Evolutionary conservation across 2,329 filamentous ascomycete species (phyloP).

Genomic region (Trichophyton verrucosum): DNA sequence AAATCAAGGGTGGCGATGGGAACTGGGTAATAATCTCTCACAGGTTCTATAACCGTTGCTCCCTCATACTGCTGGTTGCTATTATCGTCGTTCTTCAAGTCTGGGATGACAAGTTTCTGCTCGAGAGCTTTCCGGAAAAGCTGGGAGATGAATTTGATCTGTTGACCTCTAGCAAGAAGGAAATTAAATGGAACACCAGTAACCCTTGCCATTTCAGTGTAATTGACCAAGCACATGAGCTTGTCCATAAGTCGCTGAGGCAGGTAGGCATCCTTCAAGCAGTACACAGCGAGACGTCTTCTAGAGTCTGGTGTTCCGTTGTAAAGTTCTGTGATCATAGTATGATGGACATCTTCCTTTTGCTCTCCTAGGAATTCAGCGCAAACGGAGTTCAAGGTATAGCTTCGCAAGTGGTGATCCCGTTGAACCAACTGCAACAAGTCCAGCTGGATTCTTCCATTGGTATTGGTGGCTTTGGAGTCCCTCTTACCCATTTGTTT

Average conservation of each 20-base stretch:
- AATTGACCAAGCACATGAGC: slow-evolving; percentile 95
- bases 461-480: slow-evolving; percentile 87
- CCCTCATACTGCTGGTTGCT: slow-evolving; percentile 90
- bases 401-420: slow-evolving; percentile 89
- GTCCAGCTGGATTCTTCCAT: slow-evolving; percentile 85
- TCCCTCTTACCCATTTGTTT: slow-evolving; percentile 98
- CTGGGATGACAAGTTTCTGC: slow-evolving; percentile 87
- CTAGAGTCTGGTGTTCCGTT: slow-evolving; percentile 91
- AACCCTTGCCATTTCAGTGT: slow-evolving; percentile 98
- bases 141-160: slow-evolving; percentile 96
- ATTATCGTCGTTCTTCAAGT: slow-evolving; percentile 64
- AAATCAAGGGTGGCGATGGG: slow-evolving; percentile 97
- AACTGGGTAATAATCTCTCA: slow-evolving; percentile 83
- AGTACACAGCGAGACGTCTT: slow-evolving; percentile 84
- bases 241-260: slow-evolving; percentile 94
- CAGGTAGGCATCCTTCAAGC: slow-evolving; percentile 91
- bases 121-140: slow-evolving; percentile 89
- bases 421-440: slow-evolving; percentile 88
- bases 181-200: slow-evolving; percentile 97
- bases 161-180: slow-evolving; percentile 80
- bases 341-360: slow-evolving; percentile 97
- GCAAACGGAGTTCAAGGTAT: slow-evolving; percentile 91
- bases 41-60: slow-evolving; percentile 93
- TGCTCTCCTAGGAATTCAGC: slow-evolving; percentile 93
- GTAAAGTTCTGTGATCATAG: slow-evolving; percentile 97